Evolutionary conservation across 768 basidiomycete genomes (phyloP), one percentile per base, ranked within the genome.

Genomic region (Omphalotus guepiniiformis): DNA sequence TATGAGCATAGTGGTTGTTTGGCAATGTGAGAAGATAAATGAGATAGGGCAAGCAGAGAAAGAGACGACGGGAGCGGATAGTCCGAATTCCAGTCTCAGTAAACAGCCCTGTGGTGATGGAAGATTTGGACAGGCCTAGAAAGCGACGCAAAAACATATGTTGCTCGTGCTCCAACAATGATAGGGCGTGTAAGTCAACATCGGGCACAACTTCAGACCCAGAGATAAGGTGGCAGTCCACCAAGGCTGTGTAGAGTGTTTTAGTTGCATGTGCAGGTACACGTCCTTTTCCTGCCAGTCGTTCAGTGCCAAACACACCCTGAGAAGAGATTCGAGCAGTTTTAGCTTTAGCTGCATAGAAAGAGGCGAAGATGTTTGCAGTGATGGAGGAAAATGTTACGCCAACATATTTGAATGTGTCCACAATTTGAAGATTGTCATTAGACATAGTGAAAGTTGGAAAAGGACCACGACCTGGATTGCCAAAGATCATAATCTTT

Each of bases 151-250:
- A 38, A 35, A 74, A 74, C 70, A 53, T 70, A 68, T n/a, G 76
- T 74, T 45, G 67, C 68, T 53, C 49, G 6, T 72, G 79, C 23
- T 80, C 79, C 18, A 64, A 63, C 42, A 22, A 8, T 13, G 5
- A 8, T 11, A 41, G 30, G n/a, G 9, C 40, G 11, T 9, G 11
- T 11, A 15, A 3, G 29, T 48, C 43, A 2, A 52, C 41, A 41
- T 57, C 54, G 1, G 46, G 40, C 3, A 29, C 19, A 15, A 55
- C 27, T 13, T 51, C 54, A 22, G 40, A 50, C 1, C 32, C 54
- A 15, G 42, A 40, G 21, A 44, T 55, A 7, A 55, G 43, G 26
- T 53, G 52, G 19, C 48, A 53, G 39, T 57, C 56, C 1, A 57
- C 42, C 6, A 50, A 42, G 3, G 56, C 52, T 26, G 38, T 53